phyloP scores from a whole-genome alignment of 306 rosid genomes.

The Ochetophila trinervis region DNA sequence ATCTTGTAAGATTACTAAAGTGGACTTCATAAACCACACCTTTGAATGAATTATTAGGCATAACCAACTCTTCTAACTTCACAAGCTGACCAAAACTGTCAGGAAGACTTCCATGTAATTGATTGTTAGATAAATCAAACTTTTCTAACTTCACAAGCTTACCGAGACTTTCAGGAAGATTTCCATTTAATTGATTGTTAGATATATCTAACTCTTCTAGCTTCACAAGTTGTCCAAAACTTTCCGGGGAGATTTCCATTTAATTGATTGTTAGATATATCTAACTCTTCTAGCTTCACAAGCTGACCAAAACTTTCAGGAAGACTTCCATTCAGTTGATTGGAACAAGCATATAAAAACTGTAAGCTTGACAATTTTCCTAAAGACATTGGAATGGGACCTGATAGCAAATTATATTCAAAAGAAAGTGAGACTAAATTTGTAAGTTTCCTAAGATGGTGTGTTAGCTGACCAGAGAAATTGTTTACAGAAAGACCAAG shows the following conservation, averaged over 20 bases:
- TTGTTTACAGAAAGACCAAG: neutral
- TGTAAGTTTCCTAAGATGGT: constrained; percentile 1
- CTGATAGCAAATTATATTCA: constrained; percentile 11
- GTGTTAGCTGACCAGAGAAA: constrained; percentile 13
- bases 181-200: constrained; percentile 13
- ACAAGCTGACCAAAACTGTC: constrained; percentile 6
- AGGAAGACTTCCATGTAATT: constrained; percentile 16
- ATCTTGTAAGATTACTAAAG: constrained; percentile 5
- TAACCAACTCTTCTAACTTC: neutral
- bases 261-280: too few relatives aligned
- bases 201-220: too few relatives aligned
- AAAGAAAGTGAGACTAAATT: constrained; percentile 2
- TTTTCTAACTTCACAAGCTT: neutral
- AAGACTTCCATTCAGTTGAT: too few relatives aligned
- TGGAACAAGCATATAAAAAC: neutral
- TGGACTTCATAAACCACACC: constrained; percentile 18
- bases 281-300: too few relatives aligned
- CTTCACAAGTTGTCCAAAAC: too few relatives aligned
- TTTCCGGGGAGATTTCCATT: too few relatives aligned
- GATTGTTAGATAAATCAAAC: neutral
- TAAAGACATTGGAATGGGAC: constrained; percentile 8
- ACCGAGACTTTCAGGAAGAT: constrained; percentile 18
- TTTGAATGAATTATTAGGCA: neutral
- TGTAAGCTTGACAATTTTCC: neutral
- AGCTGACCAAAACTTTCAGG: too few relatives aligned